phyloP scores from a whole-genome alignment of 2,329 filamentous ascomycete species.

The Scedosporium aurantiacum region DNA sequence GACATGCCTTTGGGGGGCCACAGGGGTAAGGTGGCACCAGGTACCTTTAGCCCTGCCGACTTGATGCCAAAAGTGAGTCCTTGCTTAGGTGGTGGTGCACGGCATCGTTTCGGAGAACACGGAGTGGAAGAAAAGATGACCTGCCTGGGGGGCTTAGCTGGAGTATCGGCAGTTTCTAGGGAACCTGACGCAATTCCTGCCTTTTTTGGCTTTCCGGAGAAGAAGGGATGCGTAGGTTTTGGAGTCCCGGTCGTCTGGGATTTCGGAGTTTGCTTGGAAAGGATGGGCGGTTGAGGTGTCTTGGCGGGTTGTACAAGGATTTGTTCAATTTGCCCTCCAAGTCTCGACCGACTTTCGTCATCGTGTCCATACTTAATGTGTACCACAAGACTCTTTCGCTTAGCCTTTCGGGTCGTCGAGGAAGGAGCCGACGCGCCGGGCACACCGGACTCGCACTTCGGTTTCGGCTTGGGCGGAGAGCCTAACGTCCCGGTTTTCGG shows the following conservation, averaged over 20 bases:
- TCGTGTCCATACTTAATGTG: slow-evolving; percentile 49
- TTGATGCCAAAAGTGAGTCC: slow-evolving; percentile 33
- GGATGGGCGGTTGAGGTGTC: background rate
- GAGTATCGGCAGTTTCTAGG: background rate
- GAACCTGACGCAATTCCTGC: background rate
- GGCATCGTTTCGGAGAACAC: slow-evolving; percentile 35
- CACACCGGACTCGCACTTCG: background rate
- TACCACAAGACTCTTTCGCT: slow-evolving; percentile 32
- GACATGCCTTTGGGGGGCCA: slow-evolving; percentile 59
- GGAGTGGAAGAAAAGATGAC: slow-evolving; percentile 42
- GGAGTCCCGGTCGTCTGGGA: slow-evolving; percentile 17
- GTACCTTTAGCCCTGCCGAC: slow-evolving; percentile 43
- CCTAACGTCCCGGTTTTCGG: slow-evolving; percentile 51
- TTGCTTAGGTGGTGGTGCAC: slow-evolving; percentile 18
- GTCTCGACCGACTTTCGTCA: slow-evolving; percentile 26
- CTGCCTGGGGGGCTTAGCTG: slow-evolving; percentile 19
- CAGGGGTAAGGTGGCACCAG: slow-evolving; percentile 53
- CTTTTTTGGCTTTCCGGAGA: slow-evolving; percentile 23
- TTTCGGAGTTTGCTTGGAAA: slow-evolving; percentile 25
- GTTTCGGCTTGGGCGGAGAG: slow-evolving; percentile 46
- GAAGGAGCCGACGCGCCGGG: background rate
- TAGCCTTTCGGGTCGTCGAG: slow-evolving; percentile 13
- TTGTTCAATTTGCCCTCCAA: slow-evolving; percentile 51
- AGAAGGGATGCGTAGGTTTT: slow-evolving; percentile 31
- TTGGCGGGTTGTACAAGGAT: slow-evolving; percentile 27